These are phyloP conservation scores for Coprinopsis marcescibilis DNA, from an alignment of 768 basidiomycete genomes.

Conservation along the genomic window DNA sequence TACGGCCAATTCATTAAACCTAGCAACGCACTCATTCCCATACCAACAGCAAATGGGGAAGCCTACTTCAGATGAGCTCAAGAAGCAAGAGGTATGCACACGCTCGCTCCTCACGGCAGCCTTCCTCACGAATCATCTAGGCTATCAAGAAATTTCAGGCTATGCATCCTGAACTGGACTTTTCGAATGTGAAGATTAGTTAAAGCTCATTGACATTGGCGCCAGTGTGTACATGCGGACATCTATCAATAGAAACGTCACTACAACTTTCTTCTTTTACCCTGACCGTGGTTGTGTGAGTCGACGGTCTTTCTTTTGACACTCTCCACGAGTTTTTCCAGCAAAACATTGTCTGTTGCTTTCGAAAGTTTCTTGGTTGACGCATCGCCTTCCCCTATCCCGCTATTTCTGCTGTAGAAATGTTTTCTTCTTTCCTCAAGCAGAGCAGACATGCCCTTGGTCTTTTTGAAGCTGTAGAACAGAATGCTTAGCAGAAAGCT, in stretches of 20 bases:
- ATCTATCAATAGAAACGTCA: not conserved
- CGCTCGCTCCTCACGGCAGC: constrained; percentile 7
- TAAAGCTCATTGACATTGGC: constrained; percentile 22
- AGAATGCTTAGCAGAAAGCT: constrained; percentile 10
- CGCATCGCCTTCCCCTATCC: no score
- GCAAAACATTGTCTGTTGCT: constrained; percentile 25
- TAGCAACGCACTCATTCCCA: not conserved
- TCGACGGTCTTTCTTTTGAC: constrained; percentile 73
- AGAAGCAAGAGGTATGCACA: constrained; percentile 76
- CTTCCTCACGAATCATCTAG: constrained; percentile 27
- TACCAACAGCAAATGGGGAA: constrained; percentile 80
- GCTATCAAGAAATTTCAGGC: constrained; percentile 85
- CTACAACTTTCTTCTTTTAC: constrained; percentile 38
- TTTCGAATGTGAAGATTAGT: constrained; percentile 86
- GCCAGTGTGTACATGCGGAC: not conserved
- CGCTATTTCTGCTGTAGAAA: constrained; percentile 13
- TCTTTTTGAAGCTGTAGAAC: constrained; percentile 76
- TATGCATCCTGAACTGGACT: constrained; percentile 90
- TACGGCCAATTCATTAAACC: not conserved
- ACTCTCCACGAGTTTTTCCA: constrained; percentile 74
- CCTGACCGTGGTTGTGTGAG: constrained; percentile 20
- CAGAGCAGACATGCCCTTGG: constrained; percentile 82
- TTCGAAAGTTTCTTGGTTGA: no score
- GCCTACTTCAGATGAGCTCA: constrained; percentile 90
- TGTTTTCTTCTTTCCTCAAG: constrained; percentile 64